These are phyloP conservation scores for Annulohypoxylon bovei DNA, from an alignment of 495 filamentous ascomycete genomes.

Conservation along the genomic window DNA sequence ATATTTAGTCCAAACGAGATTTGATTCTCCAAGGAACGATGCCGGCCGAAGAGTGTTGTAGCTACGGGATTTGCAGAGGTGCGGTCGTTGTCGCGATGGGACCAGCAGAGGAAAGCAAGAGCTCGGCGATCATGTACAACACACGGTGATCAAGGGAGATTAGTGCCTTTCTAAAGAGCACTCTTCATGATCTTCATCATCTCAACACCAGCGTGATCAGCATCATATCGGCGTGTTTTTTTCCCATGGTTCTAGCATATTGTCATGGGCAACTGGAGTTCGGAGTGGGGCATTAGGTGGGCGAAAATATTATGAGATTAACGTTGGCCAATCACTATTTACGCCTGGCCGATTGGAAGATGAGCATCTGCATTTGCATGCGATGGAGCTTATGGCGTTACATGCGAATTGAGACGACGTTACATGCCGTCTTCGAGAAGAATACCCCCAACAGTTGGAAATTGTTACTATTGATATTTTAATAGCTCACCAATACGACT, in stretches of 20 bases:
- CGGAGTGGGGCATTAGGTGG: conserved; percentile 20
- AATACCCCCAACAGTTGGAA: conserved; percentile 27
- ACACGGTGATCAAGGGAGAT: conserved; percentile 24
- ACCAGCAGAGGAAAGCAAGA: conserved; percentile 12
- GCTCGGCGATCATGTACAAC: conserved; percentile 40
- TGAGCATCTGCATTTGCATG: conserved; percentile 33
- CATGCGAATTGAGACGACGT: conserved; percentile 31
- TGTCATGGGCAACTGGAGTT: conserved; percentile 27
- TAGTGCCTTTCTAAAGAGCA: conserved; percentile 1
- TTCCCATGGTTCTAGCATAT: conserved; percentile 21
- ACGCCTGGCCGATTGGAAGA: conserved; percentile 29
- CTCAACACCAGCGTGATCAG: conserved; percentile 27
- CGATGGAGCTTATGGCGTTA: conserved; percentile 32
- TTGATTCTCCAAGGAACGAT: conserved; percentile 56
- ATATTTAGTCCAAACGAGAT: conserved; percentile 55
- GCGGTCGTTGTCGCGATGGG: conserved; percentile 57
- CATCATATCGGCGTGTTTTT: conserved; percentile 39
- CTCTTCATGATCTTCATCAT: background rate
- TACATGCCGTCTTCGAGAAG: conserved; percentile 35
- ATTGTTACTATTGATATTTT: conserved; percentile 12
- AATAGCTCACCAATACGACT: conserved; percentile 22
- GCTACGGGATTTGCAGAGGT: conserved; percentile 58
- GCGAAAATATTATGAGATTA: conserved; percentile 20
- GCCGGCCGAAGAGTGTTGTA: conserved; percentile 59
- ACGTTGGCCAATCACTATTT: conserved; percentile 17